Evolutionary conservation across 2,329 filamentous ascomycete genomes (phyloP).

Genomic region (Aspergillus fumigatiaffinis): DNA sequence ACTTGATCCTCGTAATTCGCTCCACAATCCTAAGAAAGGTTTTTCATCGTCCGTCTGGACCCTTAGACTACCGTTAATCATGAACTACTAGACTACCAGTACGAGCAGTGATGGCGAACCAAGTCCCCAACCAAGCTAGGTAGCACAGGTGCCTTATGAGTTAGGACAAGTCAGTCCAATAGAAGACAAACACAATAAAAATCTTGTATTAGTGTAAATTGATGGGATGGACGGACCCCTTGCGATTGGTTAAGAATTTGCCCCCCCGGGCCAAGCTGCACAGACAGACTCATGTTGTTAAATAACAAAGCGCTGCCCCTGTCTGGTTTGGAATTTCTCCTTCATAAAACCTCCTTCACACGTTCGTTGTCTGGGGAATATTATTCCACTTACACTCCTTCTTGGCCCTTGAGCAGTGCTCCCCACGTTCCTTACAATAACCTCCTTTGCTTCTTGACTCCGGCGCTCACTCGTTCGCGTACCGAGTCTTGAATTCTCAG

Average conservation of each 20-base stretch:
- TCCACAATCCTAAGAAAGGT: background rate
- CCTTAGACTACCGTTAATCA: background rate
- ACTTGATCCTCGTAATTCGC: background rate
- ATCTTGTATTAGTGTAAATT: background rate
- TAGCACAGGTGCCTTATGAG: too few species aligned
- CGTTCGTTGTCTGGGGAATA: slow-evolving; percentile 6
- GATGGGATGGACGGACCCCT: slow-evolving; percentile 4
- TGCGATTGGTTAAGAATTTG: slow-evolving; percentile 13
- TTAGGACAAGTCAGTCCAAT: background rate
- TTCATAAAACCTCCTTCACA: slow-evolving; percentile 1
- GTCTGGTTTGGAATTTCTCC: slow-evolving; percentile 4
- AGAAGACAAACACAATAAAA: background rate
- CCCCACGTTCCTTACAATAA: slow-evolving; percentile 24
- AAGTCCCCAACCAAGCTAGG: background rate
- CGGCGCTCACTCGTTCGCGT: slow-evolving; percentile 25
- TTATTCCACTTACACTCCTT: slow-evolving; percentile 14
- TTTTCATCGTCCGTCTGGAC: background rate
- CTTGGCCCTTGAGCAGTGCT: slow-evolving; percentile 24
- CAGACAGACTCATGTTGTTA: slow-evolving; percentile 1
- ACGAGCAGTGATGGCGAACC: too few species aligned
- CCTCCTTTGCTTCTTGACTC: slow-evolving; percentile 7
- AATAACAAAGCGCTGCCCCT: slow-evolving; percentile 1
- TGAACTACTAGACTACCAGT: background rate
- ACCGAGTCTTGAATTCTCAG: slow-evolving; percentile 7
- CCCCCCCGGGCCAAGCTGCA: background rate